Base-by-base conservation (phyloP, 495 filamentous ascomycete species). In the Clohesyomyces aquaticus region DNA sequence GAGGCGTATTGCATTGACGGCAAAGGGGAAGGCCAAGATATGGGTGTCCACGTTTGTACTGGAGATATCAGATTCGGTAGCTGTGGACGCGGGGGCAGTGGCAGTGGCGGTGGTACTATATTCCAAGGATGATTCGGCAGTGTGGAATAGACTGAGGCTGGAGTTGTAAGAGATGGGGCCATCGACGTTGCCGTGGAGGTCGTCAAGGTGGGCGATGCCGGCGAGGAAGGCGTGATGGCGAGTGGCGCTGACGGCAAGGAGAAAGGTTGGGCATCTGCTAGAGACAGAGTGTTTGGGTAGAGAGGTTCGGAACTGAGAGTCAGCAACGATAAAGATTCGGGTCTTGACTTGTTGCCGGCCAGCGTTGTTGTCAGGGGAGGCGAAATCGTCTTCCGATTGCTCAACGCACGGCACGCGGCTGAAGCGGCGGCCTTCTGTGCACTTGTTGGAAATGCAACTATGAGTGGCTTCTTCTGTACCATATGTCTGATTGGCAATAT, bases 401-500 rank as follows among this genome's bases (percentile, higher is more conserved):
- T 32, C 25, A 68, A 28, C 38, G 59, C 65, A 23, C 53, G 59
- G n/a, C 46, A 54, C 19, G 59, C 52, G 8, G 65, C 59, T 23
- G 64, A 61, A 4, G 58, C 38, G 10, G 58, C 49, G 23, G 65
- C 53, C 27, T 55, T 63, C 41, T 61, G 55, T 2, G 26, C 50
- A 18, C 23, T 42, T n/a, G 59, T 63, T 25, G 51, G 65, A 22
- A 43, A n/a, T 4, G 32, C 48, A 28, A 57, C 21, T 47, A 28
- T 16, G n/a, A 49, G 49, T 35, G 35, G 50, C 41, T 53, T 50
- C 35, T 19, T 32, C 3, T 16, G 1, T 14, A 18, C 3, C 3
- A 14, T 8, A 12, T 11, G 12, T 21, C n/a, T 51, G 4, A 21
- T 57, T n/a, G 52, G 45, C 22, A n/a, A n/a, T n/a, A n/a, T n/a